phyloP scores from a whole-genome alignment of 2,329 filamentous ascomycete genomes.

The Zymoseptoria ardabiliae region DNA sequence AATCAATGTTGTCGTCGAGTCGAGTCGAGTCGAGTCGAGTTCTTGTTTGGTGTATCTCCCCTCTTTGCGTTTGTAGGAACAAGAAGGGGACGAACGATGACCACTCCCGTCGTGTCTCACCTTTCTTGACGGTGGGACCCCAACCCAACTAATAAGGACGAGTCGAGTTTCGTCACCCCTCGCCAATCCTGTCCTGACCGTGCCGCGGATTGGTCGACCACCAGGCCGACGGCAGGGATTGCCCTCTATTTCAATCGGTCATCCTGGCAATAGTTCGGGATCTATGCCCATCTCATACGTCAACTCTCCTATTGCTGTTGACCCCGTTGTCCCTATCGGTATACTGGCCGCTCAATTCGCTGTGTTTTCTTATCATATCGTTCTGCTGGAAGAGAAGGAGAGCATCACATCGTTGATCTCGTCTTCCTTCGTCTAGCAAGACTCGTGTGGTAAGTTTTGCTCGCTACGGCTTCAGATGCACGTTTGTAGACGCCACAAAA shows the following conservation, averaged over 20 bases:
- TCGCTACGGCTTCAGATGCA: neutral
- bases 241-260: too few relatives aligned
- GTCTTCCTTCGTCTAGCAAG: neutral
- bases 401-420: neutral
- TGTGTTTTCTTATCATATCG: neutral
- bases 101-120: too few relatives aligned
- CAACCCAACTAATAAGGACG: too few relatives aligned
- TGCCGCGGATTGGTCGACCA: neutral
- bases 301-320: neutral
- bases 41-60: neutral
- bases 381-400: neutral
- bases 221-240: too few relatives aligned
- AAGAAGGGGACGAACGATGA: too few relatives aligned
- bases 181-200: neutral
- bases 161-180: too few relatives aligned
- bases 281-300: neutral
- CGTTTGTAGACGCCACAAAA: neutral
- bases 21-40: neutral
- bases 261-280: neutral
- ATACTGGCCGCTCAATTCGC: neutral
- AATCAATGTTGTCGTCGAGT: too few relatives aligned
- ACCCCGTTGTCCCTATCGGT: neutral
- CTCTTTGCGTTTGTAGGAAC: neutral
- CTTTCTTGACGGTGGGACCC: too few relatives aligned
- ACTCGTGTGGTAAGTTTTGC: neutral